Percentiles rank a stretch among this genome's conserved stretches.
Evolutionary conservation across 192 early-diverging fungal genomes (phyloP).

Genomic region (Mortierella hygrophila): DNA sequence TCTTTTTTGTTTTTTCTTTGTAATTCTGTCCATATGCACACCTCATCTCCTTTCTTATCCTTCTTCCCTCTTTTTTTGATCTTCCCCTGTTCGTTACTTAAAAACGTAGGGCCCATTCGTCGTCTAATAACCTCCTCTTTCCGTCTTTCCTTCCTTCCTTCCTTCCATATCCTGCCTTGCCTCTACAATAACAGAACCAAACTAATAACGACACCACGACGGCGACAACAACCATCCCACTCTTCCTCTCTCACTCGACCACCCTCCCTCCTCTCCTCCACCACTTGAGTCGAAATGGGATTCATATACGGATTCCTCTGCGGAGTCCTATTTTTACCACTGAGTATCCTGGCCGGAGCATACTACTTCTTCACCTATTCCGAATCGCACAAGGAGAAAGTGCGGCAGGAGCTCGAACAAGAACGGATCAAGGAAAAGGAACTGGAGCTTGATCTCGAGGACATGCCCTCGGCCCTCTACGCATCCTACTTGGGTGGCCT

Average conservation of each 20-base stretch:
- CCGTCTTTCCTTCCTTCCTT: neutral
- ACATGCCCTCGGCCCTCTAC: slow-evolving; percentile 40
- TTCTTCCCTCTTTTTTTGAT: neutral
- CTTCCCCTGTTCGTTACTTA: neutral
- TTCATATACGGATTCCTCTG: slow-evolving; percentile 46
- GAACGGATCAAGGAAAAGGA: slow-evolving; percentile 20
- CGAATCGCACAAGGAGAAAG: slow-evolving; percentile 28
- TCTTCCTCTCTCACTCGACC: neutral
- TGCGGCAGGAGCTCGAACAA: slow-evolving; percentile 10
- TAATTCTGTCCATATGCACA: neutral
- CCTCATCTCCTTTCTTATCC: neutral
- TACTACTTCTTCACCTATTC: slow-evolving; percentile 54
- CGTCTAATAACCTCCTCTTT: neutral
- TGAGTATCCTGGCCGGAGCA: slow-evolving; percentile 19
- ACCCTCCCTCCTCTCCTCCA: neutral
- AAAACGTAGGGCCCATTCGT: neutral
- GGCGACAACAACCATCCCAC: neutral
- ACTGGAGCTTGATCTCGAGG: slow-evolving; percentile 29
- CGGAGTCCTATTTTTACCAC: slow-evolving; percentile 39
- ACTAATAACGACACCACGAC: neutral
- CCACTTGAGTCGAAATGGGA: slow-evolving; percentile 21
- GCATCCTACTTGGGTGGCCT: slow-evolving; percentile 36
- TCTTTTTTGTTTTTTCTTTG: neutral
- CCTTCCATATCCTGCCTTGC: no score
- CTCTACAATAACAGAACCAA: neutral